Evolutionary conservation across 352 stramenopile genomes (phyloP).

Genomic region (Globisporangium splendens): DNA sequence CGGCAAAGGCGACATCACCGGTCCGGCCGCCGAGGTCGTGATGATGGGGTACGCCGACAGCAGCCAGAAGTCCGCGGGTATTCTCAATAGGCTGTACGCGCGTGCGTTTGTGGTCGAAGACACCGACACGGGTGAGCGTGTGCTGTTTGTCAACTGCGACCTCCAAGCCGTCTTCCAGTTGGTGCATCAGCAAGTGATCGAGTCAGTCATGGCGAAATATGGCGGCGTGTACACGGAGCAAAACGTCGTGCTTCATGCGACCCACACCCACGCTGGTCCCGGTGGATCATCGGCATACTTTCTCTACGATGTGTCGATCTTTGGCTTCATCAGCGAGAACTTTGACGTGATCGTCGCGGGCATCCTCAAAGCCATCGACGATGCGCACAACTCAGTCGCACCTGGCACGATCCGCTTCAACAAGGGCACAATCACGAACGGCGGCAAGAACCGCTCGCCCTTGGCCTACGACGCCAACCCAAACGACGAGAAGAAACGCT

Average conservation of each 20-base stretch:
- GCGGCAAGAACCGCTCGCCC: conserved; percentile 64
- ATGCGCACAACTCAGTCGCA: conserved; percentile 48
- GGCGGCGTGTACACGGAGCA: conserved; percentile 37
- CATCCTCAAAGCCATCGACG: conserved; percentile 51
- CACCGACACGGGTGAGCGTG: conserved; percentile 18
- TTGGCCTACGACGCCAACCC: conserved; percentile 68
- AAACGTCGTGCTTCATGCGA: conserved; percentile 69
- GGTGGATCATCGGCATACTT: conserved; percentile 72
- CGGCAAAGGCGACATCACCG: conserved; percentile 55
- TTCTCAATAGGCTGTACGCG: conserved; percentile 60
- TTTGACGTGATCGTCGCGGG: conserved; percentile 65
- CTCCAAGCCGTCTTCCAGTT: conserved; percentile 40
- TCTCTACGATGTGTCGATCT: conserved; percentile 48
- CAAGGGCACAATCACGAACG: conserved; percentile 21
- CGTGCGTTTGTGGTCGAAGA: conserved; percentile 58
- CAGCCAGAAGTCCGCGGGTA: conserved; percentile 34
- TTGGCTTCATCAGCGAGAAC: conserved; percentile 39
- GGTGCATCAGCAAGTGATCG: conserved; percentile 43
- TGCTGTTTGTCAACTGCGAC: conserved; percentile 47
- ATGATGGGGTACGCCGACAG: conserved; percentile 63
- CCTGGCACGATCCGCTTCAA: conserved; percentile 34
- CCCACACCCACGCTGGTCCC: conserved; percentile 73
- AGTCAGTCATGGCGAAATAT: conserved; percentile 24
- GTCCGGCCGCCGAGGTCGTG: conserved; percentile 41
- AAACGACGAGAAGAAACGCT: conserved; percentile 42